Conservation (phyloP, 78 protist genomes). For the Dictyostelium intermedium region DNA sequence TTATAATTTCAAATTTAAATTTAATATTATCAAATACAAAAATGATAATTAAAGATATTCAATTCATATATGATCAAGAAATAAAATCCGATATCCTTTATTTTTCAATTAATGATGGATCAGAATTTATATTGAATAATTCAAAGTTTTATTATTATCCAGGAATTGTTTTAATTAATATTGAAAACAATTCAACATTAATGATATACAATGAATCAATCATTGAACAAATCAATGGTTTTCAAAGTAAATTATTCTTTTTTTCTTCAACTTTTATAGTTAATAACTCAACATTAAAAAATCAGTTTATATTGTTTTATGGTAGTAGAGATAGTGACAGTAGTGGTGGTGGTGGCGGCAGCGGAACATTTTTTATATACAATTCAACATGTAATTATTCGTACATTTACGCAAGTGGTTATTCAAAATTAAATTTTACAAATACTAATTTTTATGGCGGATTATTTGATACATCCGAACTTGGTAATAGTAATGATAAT, state of each 20-base stretch:
- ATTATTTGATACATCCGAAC: background rate
- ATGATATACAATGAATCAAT: no score
- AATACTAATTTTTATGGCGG: background rate
- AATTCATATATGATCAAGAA: background rate
- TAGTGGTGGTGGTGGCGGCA: no score
- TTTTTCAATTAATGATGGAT: background rate
- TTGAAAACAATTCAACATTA: no score
- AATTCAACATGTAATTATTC: background rate
- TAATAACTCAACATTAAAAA: no score
- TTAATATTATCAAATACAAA: background rate
- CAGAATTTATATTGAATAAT: background rate
- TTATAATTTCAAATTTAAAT: background rate
- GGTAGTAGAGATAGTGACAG: background rate
- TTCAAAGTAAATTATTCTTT: background rate
- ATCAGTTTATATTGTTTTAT: no score
- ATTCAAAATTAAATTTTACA: background rate
- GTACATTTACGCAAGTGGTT: background rate
- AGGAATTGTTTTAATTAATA: no score
- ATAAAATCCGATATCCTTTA: no score
- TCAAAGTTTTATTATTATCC: background rate
- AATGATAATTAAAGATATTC: background rate
- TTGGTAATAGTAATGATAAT: background rate
- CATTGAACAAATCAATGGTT: background rate
- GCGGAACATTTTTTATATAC: no score
- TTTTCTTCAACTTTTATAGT: background rate